Conservation (phyloP, 148 eudicot species). For the Camellia sinensis region DNA sequence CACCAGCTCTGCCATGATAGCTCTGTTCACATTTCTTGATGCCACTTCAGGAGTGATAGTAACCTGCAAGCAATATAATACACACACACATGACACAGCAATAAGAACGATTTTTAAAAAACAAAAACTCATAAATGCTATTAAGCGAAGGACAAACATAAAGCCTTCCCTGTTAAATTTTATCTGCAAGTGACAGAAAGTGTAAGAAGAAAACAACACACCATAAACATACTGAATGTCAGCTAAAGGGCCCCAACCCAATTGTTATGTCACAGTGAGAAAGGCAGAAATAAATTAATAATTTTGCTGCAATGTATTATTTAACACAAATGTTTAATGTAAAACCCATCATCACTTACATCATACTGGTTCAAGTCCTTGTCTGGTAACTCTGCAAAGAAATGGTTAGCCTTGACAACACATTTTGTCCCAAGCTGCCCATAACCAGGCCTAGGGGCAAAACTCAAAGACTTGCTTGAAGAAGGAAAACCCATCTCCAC, state of each 20-base stretch:
- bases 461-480: slow-evolving; percentile 49
- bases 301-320: slow-evolving; percentile 1
- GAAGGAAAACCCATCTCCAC: slow-evolving; percentile 42
- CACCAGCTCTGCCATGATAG: slow-evolving; percentile 59
- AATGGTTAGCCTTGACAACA: slow-evolving; percentile 79
- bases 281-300: background rate
- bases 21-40: slow-evolving; percentile 58
- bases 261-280: background rate
- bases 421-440: slow-evolving; percentile 67
- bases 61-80: slow-evolving; percentile 37
- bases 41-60: slow-evolving; percentile 65
- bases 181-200: slow-evolving; percentile 17
- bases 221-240: slow-evolving; percentile 26
- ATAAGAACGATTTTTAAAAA: slow-evolving; percentile 28
- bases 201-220: slow-evolving; percentile 18
- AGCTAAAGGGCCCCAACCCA: slow-evolving; percentile 30
- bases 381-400: slow-evolving; percentile 63
- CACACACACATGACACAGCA: slow-evolving; percentile 15
- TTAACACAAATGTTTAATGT: slow-evolving; percentile 4
- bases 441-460: slow-evolving; percentile 61
- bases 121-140: slow-evolving; percentile 28
- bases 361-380: slow-evolving; percentile 69
- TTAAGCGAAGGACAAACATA: slow-evolving; percentile 27
- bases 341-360: slow-evolving; percentile 38
- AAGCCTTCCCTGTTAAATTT: slow-evolving; percentile 23